Conservation (phyloP, 768 basidiomycete genomes). For the Cyclocybe cylindracea region DNA sequence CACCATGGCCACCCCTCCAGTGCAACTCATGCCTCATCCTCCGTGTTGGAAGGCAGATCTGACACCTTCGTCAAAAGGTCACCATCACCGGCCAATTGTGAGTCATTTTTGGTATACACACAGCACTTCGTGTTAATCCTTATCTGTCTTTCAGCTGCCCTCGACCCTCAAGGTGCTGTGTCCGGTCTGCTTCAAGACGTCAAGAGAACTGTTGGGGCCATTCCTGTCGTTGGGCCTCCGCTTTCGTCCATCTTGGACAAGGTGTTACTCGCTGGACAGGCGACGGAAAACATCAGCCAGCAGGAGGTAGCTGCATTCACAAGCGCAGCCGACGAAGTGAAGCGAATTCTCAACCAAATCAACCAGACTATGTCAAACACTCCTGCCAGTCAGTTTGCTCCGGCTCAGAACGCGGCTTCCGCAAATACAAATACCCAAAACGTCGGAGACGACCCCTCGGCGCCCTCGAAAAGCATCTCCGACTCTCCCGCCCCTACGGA, state of each 20-base stretch:
- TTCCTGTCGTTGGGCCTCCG: slow-evolving; percentile 6
- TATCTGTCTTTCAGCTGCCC: not conserved
- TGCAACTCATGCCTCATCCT: not conserved
- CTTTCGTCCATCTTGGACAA: not conserved
- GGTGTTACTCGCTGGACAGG: not conserved
- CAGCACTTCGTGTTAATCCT: not conserved
- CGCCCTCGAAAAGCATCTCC: not conserved
- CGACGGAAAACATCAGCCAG: not conserved
- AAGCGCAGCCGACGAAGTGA: slow-evolving; percentile 3
- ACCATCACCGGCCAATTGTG: not conserved
- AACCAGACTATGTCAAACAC: not conserved
- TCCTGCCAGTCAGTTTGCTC: not conserved
- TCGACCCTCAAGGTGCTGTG: not conserved
- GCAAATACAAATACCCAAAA: no score
- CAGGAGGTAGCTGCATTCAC: not conserved
- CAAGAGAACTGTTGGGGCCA: no score
- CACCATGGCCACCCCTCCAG: not conserved
- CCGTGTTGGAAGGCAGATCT: not conserved
- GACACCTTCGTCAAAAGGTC: not conserved
- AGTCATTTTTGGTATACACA: not conserved
- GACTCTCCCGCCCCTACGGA: slow-evolving; percentile 3
- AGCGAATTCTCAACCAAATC: not conserved
- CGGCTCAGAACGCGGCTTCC: not conserved
- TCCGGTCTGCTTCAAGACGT: not conserved
- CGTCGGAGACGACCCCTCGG: no score